A percentile compares a stretch with the other conserved stretches of the same genome.
Evolutionary conservation across 495 filamentous ascomycete genomes (phyloP).

Genomic region (Terfezia boudieri): DNA sequence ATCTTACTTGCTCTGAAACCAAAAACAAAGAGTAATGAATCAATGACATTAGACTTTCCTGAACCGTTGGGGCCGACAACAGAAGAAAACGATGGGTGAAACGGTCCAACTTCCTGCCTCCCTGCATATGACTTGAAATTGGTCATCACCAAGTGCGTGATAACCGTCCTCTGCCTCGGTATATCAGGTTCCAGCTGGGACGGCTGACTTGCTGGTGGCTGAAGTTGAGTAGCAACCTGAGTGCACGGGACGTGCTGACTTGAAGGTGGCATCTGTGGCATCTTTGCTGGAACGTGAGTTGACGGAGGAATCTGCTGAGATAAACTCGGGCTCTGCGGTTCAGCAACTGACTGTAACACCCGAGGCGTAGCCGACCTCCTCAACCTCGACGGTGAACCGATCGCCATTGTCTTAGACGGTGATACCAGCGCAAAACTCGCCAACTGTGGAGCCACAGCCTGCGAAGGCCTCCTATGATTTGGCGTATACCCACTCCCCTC

Average conservation of each 20-base stretch:
- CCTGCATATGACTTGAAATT: conserved; percentile 99
- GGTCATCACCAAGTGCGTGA: conserved; percentile 65
- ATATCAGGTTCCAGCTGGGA: conserved; percentile 45
- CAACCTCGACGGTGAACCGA: too few species aligned
- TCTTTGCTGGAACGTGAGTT: too few species aligned
- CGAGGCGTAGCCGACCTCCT: too few species aligned
- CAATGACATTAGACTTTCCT: conserved; percentile 96
- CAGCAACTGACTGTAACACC: too few species aligned
- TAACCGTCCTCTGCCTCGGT: conserved; percentile 68
- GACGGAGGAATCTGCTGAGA: too few species aligned
- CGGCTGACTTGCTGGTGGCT: conserved; percentile 13
- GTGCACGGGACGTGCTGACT: background rate
- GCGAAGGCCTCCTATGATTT: too few species aligned
- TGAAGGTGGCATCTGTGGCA: background rate
- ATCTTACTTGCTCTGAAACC: conserved; percentile 98
- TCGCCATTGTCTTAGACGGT: too few species aligned
- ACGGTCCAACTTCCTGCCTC: conserved; percentile 82
- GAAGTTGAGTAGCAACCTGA: background rate
- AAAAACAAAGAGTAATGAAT: conserved; percentile 92
- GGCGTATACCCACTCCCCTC: too few species aligned
- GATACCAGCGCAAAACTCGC: too few species aligned
- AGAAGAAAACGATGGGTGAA: conserved; percentile 94
- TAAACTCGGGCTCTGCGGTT: too few species aligned
- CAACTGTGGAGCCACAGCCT: too few species aligned
- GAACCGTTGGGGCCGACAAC: conserved; percentile 96